phyloP scores from a whole-genome alignment of 139 green algal genomes.

The Tetratostichococcus sp. region DNA sequence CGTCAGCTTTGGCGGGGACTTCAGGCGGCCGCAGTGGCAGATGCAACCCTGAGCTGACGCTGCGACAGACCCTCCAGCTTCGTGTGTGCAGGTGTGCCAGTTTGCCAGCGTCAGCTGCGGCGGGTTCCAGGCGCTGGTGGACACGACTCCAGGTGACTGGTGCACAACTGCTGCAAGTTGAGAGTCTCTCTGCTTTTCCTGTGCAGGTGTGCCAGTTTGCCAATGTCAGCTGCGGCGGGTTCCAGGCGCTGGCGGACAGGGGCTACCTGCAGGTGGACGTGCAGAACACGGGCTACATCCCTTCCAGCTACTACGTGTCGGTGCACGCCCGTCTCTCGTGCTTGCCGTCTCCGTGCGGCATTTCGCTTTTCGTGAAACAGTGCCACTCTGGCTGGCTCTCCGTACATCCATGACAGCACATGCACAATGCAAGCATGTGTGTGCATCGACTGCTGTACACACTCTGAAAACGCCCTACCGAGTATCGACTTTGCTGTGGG shows the following conservation, averaged over 20 bases:
- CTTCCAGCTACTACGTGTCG: slow-evolving; percentile 48
- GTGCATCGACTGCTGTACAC: too few species aligned
- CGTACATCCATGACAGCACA: too few species aligned
- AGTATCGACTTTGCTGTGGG: too few species aligned
- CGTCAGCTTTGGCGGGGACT: slow-evolving; percentile 64
- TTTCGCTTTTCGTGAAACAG: too few species aligned
- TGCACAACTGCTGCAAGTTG: too few species aligned
- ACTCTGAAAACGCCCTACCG: too few species aligned
- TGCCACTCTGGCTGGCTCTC: too few species aligned
- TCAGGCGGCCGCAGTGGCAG: slow-evolving; percentile 47
- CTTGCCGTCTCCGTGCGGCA: not conserved
- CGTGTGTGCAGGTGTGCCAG: slow-evolving; percentile 54
- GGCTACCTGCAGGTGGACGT: slow-evolving; percentile 61
- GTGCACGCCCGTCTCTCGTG: slow-evolving; percentile 5
- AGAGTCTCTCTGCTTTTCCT: not conserved
- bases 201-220: slow-evolving; percentile 50
- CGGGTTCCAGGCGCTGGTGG: slow-evolving; percentile 58
- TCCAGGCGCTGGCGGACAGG: slow-evolving; percentile 50
- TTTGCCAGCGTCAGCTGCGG: slow-evolving; percentile 53
- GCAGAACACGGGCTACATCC: slow-evolving; percentile 55
- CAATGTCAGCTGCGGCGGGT: slow-evolving; percentile 55
- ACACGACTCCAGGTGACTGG: too few species aligned
- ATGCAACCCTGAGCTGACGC: too few species aligned
- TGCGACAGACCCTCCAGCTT: too few species aligned
- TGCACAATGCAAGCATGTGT: too few species aligned